These are phyloP conservation scores for Nyssa sinensis DNA, from an alignment of 148 eudicot species.

Conservation along the genomic window DNA sequence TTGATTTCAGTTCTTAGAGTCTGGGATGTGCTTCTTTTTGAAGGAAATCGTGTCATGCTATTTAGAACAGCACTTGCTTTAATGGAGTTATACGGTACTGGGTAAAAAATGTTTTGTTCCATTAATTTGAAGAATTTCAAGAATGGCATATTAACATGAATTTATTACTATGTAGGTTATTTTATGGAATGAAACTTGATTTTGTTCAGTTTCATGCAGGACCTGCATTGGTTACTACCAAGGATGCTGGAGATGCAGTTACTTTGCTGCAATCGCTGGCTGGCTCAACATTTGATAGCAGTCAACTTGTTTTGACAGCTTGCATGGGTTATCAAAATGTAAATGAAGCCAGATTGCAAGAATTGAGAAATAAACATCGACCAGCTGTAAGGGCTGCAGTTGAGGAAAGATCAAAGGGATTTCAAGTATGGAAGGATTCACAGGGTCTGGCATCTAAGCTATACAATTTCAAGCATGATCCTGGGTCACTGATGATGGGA, in stretches of 20 bases:
- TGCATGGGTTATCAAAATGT: slow-evolving; percentile 98
- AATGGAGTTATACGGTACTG: slow-evolving; percentile 98
- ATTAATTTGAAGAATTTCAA: slow-evolving; percentile 14
- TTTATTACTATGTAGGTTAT: background rate
- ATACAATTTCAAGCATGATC: slow-evolving; percentile 59
- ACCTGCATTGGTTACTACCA: slow-evolving; percentile 95
- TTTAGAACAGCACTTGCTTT: slow-evolving; percentile 90
- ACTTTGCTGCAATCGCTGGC: slow-evolving; percentile 91
- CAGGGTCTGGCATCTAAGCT: slow-evolving; percentile 75
- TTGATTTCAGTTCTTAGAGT: slow-evolving; percentile 86
- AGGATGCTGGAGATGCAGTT: slow-evolving; percentile 98
- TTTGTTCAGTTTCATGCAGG: slow-evolving; percentile 48
- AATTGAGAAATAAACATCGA: slow-evolving; percentile 74
- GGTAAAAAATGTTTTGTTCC: too few relatives aligned
- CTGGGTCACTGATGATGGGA: slow-evolving; percentile 37
- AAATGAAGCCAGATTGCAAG: slow-evolving; percentile 64
- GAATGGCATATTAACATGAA: background rate
- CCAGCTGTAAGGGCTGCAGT: slow-evolving; percentile 64
- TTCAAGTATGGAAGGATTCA: slow-evolving; percentile 64
- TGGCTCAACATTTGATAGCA: slow-evolving; percentile 97
- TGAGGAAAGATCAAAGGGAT: slow-evolving; percentile 87
- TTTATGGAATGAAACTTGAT: slow-evolving; percentile 16
- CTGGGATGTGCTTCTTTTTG: slow-evolving; percentile 97
- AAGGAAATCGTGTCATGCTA: slow-evolving; percentile 97
- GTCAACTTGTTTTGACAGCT: slow-evolving; percentile 99